phyloP scores from a whole-genome alignment of 2,329 filamentous ascomycete genomes.

The Coniochaeta ligniaria region DNA sequence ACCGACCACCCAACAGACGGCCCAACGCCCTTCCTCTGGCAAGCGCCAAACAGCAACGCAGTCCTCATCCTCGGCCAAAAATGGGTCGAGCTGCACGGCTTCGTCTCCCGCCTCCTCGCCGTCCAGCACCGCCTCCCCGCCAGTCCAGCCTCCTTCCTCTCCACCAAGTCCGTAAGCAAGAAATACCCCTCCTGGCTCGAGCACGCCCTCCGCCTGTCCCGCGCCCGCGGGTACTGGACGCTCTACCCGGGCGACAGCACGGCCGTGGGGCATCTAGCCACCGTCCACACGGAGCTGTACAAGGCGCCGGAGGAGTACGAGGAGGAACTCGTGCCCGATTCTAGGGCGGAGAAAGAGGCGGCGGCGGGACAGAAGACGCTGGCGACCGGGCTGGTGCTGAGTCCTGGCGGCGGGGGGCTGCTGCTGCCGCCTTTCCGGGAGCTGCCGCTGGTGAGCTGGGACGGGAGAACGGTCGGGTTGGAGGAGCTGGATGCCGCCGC shows the following conservation, averaged over 20 bases:
- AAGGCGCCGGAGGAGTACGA: constrained; percentile 63
- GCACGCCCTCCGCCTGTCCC: constrained; percentile 68
- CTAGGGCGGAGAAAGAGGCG: constrained; percentile 10
- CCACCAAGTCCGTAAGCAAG: constrained; percentile 56
- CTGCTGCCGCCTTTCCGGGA: constrained; percentile 33
- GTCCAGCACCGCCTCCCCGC: constrained; percentile 24
- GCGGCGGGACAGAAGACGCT: neutral
- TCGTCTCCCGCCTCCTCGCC: constrained; percentile 59
- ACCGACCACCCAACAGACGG: constrained; percentile 13
- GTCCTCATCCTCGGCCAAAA: constrained; percentile 76
- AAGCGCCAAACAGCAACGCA: constrained; percentile 76
- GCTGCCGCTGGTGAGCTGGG: constrained; percentile 57
- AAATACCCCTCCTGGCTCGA: constrained; percentile 71
- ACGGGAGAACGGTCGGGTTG: constrained; percentile 42
- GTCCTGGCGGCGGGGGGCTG: constrained; percentile 25
- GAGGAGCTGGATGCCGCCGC: constrained; percentile 36
- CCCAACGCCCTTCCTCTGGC: constrained; percentile 68
- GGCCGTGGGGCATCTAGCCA: constrained; percentile 53
- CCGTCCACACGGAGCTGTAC: constrained; percentile 70
- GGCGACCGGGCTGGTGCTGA: constrained; percentile 21
- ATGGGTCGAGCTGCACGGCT: constrained; percentile 80
- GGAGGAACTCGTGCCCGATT: constrained; percentile 16
- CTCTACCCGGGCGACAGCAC: constrained; percentile 64
- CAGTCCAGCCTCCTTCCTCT: constrained; percentile 29
- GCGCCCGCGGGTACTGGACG: constrained; percentile 68